A percentile compares a stretch with the other conserved stretches of the same genome.
Conservation (phyloP, 2,329 filamentous ascomycete species). For the Thielaviopsis euricoi region DNA sequence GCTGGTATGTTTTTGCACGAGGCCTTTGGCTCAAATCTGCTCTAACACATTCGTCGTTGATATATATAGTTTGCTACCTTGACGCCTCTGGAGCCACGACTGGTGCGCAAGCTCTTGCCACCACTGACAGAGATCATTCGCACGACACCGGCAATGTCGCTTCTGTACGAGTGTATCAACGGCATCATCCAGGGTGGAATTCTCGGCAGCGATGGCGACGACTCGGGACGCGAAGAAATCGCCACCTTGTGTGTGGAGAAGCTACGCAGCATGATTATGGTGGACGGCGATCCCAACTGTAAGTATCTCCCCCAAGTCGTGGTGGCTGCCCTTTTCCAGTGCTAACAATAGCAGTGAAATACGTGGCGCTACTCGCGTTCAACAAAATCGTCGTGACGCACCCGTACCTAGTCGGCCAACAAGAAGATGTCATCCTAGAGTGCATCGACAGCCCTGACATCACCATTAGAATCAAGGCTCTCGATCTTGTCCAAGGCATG, state of each 20-base stretch:
- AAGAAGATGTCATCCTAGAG: constrained; percentile 90
- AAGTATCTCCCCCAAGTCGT: too few species aligned
- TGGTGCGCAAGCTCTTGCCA: constrained; percentile 80
- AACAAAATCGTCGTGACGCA: constrained; percentile 87
- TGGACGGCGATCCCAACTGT: constrained; percentile 88
- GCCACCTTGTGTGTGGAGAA: constrained; percentile 85
- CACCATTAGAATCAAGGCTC: constrained; percentile 80
- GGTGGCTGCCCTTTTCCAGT: background rate
- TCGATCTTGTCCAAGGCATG: constrained; percentile 88
- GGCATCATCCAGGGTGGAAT: constrained; percentile 96
- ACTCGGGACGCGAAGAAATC: constrained; percentile 75
- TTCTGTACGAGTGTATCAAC: constrained; percentile 96
- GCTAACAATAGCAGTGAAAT: constrained; percentile 55
- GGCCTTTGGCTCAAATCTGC: background rate
- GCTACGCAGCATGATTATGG: constrained; percentile 80
- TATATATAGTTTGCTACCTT: constrained; percentile 66
- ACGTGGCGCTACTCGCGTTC: constrained; percentile 86
- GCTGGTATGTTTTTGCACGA: constrained; percentile 41
- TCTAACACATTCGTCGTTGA: background rate
- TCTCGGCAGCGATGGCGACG: constrained; percentile 63
- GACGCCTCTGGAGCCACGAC: constrained; percentile 77
- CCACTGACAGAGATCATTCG: constrained; percentile 85
- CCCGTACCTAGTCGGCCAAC: constrained; percentile 71
- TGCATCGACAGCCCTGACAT: constrained; percentile 94
- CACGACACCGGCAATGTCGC: constrained; percentile 92